phyloP scores from a whole-genome alignment of 495 filamentous ascomycete genomes.

The Lophiotrema nucula region DNA sequence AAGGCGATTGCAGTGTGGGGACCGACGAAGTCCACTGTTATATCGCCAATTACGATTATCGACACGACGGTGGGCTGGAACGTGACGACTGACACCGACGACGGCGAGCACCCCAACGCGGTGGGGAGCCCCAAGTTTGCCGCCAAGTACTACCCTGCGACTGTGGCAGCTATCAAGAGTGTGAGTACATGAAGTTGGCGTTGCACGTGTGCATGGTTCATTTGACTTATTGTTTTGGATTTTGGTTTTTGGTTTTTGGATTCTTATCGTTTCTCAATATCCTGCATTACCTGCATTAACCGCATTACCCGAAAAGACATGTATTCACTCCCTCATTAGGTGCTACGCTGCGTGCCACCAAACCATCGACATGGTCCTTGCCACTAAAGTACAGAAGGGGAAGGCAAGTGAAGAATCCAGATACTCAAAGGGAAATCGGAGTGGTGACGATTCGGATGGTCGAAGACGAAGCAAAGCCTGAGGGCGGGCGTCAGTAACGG shows the following conservation, averaged over 20 bases:
- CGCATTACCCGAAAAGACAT: no score
- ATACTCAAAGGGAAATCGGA: no score
- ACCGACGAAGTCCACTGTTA: background rate
- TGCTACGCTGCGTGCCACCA: no score
- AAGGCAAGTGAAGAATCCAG: no score
- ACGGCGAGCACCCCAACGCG: slow-evolving; percentile 29
- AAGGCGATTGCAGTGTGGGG: slow-evolving; percentile 20
- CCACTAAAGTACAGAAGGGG: no score
- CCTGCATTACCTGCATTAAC: no score
- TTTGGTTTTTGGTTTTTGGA: background rate
- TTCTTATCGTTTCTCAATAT: background rate
- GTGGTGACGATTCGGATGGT: no score
- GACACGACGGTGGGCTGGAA: slow-evolving; percentile 23
- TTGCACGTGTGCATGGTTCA: background rate
- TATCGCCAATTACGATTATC: slow-evolving; percentile 15
- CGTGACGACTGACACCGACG: slow-evolving; percentile 12
- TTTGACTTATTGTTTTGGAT: background rate
- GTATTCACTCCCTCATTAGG: no score
- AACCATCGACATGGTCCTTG: no score
- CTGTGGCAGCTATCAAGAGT: slow-evolving; percentile 15
- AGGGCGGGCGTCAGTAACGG: no score
- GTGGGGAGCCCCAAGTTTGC: slow-evolving; percentile 17
- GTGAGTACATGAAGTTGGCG: no score
- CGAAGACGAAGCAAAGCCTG: no score
- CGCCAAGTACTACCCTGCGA: slow-evolving; percentile 7